Base-by-base conservation (phyloP, 169 alveolate genomes). In the Plasmodium cynomolgi region DNA sequence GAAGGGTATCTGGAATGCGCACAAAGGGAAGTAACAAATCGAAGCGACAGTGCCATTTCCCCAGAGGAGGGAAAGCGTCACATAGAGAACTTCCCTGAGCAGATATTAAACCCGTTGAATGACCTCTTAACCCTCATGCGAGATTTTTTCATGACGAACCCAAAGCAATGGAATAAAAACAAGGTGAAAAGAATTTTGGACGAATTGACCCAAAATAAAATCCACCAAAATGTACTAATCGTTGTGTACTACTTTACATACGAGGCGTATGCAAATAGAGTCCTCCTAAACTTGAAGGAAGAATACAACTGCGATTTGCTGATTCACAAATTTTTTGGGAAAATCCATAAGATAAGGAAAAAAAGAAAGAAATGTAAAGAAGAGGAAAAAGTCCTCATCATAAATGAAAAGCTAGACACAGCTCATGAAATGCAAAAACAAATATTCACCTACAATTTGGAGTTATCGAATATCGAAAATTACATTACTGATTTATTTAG, bases 281-380 rank as follows among this genome's bases (percentile, higher is more conserved):
- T 31, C 37, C 26, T 84, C 17, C 56, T 47, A 13, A 74, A 84
- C 50, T 17, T 84, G 17, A 84, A 84, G 37, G 77, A n/a, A 17
- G 84, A 73, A n/a, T 84, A 84, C 56, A 84, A 73, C 62, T 84
- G 75, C 47, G 93, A 84, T 72, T 33, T 58, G 34, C 26, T 84
- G 4, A 58, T 84, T 15, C 56, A 84, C 33, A 84, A 84, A 73
- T 73, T 84, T 23, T 41, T 84, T 56, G 50, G 34, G 20, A 73
- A 84, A 17, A 44, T 84, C 11, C 20, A 84, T 84, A 54, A 50
- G 31, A 84, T 84, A 73, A 72, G 84, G 41, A 84, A 84, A 50
- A 75, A 84, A 31, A 73, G 93, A 29, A 84, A 84, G 34, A 84
- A 31, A 84, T 72, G 54, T 84, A 84, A 84, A 84, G 93, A 84